Percentiles rank a stretch among this genome's conserved stretches.
phyloP scores from a whole-genome alignment of 805 yeast genomes.

The Torulaspora quercuum region DNA sequence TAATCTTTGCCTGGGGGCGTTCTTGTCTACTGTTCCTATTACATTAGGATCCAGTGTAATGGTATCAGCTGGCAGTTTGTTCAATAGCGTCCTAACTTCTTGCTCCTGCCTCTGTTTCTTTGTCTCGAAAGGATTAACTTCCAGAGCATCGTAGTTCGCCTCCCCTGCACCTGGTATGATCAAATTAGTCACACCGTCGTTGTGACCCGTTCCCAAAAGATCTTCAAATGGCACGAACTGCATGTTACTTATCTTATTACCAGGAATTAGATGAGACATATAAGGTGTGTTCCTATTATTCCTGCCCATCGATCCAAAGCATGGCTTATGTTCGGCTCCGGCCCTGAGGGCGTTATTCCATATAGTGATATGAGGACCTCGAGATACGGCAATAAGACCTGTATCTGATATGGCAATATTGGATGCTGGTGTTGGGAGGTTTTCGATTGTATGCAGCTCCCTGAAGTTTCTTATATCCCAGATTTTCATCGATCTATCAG shows the following conservation, averaged over 20 bases:
- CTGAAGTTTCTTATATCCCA: constrained; percentile 91
- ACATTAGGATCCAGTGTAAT: constrained; percentile 84
- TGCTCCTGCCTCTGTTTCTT: constrained; percentile 89
- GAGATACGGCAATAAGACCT: constrained; percentile 82
- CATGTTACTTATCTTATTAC: constrained; percentile 63
- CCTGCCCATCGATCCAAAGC: constrained; percentile 38
- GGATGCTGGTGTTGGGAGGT: constrained; percentile 81
- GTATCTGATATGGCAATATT: constrained; percentile 79
- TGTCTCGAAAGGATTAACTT: constrained; percentile 87
- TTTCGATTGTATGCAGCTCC: constrained; percentile 56
- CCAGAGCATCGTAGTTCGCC: constrained; percentile 93
- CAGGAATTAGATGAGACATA: constrained; percentile 84
- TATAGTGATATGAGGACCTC: constrained; percentile 92
- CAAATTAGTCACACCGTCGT: constrained; percentile 71
- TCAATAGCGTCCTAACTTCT: constrained; percentile 80
- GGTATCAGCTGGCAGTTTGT: constrained; percentile 89
- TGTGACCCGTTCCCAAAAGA: constrained; percentile 86
- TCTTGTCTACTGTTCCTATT: constrained; percentile 78
- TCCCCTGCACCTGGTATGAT: constrained; percentile 97
- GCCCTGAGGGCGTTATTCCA: constrained; percentile 81
- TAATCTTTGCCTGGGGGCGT: constrained; percentile 60
- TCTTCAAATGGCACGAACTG: constrained; percentile 93
- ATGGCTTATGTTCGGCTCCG: constrained; percentile 48
- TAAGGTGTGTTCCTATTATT: constrained; percentile 61
- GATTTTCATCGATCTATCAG: constrained; percentile 77